Evolutionary conservation across 106 monocot species (phyloP).

Genomic region (Dendrobium officinale): DNA sequence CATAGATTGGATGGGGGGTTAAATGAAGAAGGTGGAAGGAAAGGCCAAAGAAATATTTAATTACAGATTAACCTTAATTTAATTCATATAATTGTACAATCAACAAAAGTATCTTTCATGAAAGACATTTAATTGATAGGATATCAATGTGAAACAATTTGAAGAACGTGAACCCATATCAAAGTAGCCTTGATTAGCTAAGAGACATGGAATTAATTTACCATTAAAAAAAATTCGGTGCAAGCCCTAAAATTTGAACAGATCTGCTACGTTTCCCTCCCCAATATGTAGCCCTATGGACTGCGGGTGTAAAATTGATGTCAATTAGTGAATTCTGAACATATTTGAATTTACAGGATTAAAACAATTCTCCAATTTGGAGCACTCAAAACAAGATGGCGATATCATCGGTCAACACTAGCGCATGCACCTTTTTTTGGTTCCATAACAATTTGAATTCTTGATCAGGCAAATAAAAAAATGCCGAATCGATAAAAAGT

Average conservation of each 20-base stretch:
- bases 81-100: neutral
- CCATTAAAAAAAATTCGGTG: neutral
- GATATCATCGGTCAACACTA: neutral
- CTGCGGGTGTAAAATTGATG: neutral
- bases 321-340: neutral
- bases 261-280: neutral
- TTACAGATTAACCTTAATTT: too few species aligned
- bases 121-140: neutral
- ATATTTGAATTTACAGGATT: neutral
- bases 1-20: too few species aligned
- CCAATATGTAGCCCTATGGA: neutral
- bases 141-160: neutral
- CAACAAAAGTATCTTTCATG: neutral
- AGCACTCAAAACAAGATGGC: neutral
- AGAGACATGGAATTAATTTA: neutral
- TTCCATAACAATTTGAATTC: neutral
- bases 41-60: too few species aligned
- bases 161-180: neutral
- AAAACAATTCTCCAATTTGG: neutral
- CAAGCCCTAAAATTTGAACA: neutral
- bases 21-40: too few species aligned
- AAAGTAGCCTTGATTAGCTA: neutral
- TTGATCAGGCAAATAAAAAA: neutral
- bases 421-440: neutral
- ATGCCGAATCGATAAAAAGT: neutral